Percentiles rank a stretch among this genome's conserved stretches.
These are phyloP conservation scores for Lactarius trivialis DNA, from an alignment of 768 basidiomycete species.

Conservation along the genomic window DNA sequence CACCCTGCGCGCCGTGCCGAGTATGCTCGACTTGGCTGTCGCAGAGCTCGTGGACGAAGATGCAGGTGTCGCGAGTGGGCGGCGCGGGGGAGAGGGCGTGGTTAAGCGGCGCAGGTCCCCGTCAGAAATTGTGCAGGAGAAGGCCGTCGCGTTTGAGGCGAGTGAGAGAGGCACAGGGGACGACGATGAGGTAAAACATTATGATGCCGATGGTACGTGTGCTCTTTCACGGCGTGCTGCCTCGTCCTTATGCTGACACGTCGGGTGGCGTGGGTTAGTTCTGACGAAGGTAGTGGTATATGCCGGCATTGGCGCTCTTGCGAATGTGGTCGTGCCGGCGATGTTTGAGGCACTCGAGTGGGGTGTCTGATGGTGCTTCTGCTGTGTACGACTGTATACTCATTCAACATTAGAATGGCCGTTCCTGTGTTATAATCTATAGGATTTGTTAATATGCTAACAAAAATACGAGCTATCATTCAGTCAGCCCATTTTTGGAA, in stretches of 20 bases:
- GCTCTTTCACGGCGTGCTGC: background rate
- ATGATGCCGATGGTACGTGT: conserved; percentile 76
- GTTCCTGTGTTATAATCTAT: background rate
- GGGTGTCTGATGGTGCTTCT: conserved; percentile 38
- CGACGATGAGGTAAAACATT: conserved; percentile 53
- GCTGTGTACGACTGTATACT: background rate
- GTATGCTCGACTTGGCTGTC: conserved; percentile 46
- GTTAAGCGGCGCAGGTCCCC: conserved; percentile 19
- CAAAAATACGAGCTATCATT: background rate
- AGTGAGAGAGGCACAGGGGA: conserved; percentile 23
- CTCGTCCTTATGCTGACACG: conserved; percentile 10
- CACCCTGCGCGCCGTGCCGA: conserved; percentile 67
- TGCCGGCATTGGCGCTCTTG: conserved; percentile 72
- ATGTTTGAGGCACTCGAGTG: conserved; percentile 63
- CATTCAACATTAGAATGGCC: background rate
- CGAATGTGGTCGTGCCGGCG: conserved; percentile 55
- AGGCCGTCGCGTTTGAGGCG: conserved; percentile 16
- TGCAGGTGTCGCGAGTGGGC: conserved; percentile 29
- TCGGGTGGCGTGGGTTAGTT: conserved; percentile 37
- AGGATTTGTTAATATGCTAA: background rate
- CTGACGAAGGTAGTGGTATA: conserved; percentile 90
- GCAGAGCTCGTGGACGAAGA: conserved; percentile 26
- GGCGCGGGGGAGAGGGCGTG: conserved; percentile 35
- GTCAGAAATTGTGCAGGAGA: conserved; percentile 5
- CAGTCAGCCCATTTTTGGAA: background rate